Evolutionary conservation across 768 basidiomycete genomes (phyloP), one percentile per base, ranked within the genome.

Genomic region (Serendipita sp.): DNA sequence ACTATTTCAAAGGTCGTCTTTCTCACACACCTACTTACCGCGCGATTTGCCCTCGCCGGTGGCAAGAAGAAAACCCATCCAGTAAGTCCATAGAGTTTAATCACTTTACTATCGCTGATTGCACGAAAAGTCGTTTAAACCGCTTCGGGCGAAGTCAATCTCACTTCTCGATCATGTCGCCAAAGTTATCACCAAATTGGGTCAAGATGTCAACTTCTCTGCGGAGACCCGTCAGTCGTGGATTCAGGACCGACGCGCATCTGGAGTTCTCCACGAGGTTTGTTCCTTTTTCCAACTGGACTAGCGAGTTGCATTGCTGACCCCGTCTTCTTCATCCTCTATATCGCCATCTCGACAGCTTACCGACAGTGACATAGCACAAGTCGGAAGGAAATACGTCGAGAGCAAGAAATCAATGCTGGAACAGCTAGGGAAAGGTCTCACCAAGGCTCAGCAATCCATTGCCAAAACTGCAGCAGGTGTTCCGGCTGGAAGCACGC

Each of bases 41-140:
- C 56, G 3, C 56, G 56, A 10, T 60, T 60, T 28, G 56, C 56
- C 10, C 35, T 60, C 3, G 28, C 23, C 16, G 35, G 56, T 7
- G n/a, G 56, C 23, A 60, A 60, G 56, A 60, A 60, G 35, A 60
- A 60, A 35, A 32, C 56, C 10, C 56, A 60, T 35, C 56, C 56
- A 1, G 56, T 60, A 60, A 1, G 56, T 60, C 16, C 10, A n/a
- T n/a, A 8, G 35, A 60, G 10, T 28, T 16, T 51, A 16, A 32
- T 18, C n/a, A 51, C 18, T 18, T n/a, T 18, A 7, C 48, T 8
- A 18, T 51, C 1, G n/a, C 18, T 18, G 18, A 51, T 18, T 8
- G 28, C n/a, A 3, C 32, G 16, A 5, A 52, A 52, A 60, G 56
- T 2, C 23, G 16, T 60, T 60, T 28, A 60, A 36, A 35, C 56